These are phyloP conservation scores for Penicillium expansum DNA, from an alignment of 2,329 filamentous ascomycete genomes.

Conservation along the genomic window DNA sequence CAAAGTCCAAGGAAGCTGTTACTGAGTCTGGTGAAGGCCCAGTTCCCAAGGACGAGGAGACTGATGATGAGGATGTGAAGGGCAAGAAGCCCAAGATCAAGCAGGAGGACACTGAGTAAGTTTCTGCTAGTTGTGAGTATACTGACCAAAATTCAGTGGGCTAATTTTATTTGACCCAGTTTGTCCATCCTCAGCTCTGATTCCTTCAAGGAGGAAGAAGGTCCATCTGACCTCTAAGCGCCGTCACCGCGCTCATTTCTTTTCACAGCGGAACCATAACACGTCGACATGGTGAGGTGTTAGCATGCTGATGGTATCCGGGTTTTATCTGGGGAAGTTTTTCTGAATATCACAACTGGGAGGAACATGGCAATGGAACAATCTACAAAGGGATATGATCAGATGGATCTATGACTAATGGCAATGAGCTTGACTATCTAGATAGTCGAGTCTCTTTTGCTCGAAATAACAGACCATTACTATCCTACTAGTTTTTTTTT, in stretches of 20 bases:
- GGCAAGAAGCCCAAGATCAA: neutral
- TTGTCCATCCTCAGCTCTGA: neutral
- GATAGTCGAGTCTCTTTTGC: neutral
- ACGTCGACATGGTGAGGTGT: neutral
- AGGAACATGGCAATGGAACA: neutral
- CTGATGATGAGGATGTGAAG: neutral
- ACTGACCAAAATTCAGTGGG: accelerated
- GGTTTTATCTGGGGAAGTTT: neutral
- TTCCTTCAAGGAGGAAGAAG: neutral
- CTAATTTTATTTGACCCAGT: neutral
- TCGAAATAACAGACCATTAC: neutral
- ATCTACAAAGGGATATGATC: neutral
- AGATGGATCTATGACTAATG: neutral
- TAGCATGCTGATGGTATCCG: neutral
- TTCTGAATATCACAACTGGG: neutral
- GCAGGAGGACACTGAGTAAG: neutral
- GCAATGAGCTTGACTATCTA: neutral
- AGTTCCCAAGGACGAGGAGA: neutral
- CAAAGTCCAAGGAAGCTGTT: neutral
- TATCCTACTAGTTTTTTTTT: neutral
- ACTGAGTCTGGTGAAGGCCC: neutral
- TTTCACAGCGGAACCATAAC: neutral
- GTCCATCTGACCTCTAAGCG: neutral
- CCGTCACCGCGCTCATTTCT: neutral
- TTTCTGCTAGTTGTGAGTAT: neutral